Evolutionary conservation across 2,329 filamentous ascomycete genomes (phyloP).

Genomic region (Setomelanomma holmii): DNA sequence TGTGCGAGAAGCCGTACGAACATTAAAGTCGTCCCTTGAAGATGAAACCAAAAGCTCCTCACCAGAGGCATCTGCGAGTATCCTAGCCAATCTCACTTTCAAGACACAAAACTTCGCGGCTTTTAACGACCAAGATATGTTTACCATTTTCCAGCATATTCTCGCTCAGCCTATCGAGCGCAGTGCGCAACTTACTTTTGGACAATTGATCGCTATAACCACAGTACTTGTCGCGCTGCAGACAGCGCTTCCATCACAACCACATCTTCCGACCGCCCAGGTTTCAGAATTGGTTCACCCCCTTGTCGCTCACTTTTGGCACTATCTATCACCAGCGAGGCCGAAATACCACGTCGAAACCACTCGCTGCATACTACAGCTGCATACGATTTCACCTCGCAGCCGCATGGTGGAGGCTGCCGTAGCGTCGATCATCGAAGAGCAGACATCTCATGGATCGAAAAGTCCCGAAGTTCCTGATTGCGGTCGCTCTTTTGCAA

Average conservation of each 20-base stretch:
- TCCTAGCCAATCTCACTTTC: conserved; percentile 43
- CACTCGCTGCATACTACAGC: conserved; percentile 82
- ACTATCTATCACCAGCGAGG: conserved; percentile 77
- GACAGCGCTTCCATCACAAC: conserved; percentile 25
- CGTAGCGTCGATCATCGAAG: conserved; percentile 70
- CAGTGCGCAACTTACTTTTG: conserved; percentile 26
- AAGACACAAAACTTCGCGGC: conserved; percentile 35
- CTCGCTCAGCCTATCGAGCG: conserved; percentile 16
- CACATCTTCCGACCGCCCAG: conserved; percentile 50
- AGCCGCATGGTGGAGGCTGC: conserved; percentile 82
- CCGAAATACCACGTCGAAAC: conserved; percentile 96
- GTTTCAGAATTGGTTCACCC: conserved; percentile 69
- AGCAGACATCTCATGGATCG: conserved; percentile 7
- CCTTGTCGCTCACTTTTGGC: conserved; percentile 78
- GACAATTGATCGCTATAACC: conserved; percentile 40
- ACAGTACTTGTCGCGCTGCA: conserved; percentile 45
- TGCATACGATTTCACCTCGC: conserved; percentile 74
- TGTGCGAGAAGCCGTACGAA: conserved; percentile 38
- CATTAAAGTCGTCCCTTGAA: conserved; percentile 34
- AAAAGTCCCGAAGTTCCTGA: conserved; percentile 50
- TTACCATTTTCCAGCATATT: conserved; percentile 29
- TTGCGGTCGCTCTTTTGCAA: conserved; percentile 71
- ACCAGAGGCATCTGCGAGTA: conserved; percentile 40
- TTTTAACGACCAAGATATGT: conserved; percentile 36
- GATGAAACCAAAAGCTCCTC: conserved; percentile 12